phyloP scores from a whole-genome alignment of 768 basidiomycete species.

The Cytidiella melzeri region DNA sequence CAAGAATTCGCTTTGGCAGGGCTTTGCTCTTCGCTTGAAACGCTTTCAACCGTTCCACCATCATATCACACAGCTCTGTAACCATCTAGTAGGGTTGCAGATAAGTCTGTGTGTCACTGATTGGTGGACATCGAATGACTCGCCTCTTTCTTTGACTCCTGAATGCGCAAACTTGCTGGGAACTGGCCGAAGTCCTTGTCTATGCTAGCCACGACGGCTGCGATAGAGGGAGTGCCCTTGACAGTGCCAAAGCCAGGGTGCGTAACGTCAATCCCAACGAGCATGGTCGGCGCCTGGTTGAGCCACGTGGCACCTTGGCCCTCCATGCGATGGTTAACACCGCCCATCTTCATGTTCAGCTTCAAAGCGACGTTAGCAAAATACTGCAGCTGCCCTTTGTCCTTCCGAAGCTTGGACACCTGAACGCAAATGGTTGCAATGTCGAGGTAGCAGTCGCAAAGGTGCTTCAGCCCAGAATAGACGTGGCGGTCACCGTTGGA shows the following conservation, averaged over 20 bases:
- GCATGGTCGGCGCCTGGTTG: slow-evolving; percentile 37
- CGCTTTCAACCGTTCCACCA: slow-evolving; percentile 38
- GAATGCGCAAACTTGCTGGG: slow-evolving; percentile 44
- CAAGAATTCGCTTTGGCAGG: slow-evolving; percentile 41
- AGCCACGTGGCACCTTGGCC: slow-evolving; percentile 33
- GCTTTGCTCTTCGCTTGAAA: slow-evolving; percentile 30
- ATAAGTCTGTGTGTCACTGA: background rate
- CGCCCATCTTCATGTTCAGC: slow-evolving; percentile 51
- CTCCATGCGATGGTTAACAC: slow-evolving; percentile 44
- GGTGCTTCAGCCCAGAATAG: slow-evolving; percentile 47
- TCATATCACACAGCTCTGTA: slow-evolving; percentile 41
- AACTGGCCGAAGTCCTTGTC: slow-evolving; percentile 42
- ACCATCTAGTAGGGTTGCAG: slow-evolving; percentile 46
- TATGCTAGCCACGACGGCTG: slow-evolving; percentile 46
- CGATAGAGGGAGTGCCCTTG: slow-evolving; percentile 46
- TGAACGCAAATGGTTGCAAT: slow-evolving; percentile 70
- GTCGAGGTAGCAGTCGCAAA: slow-evolving; percentile 44
- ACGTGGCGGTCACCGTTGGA: slow-evolving; percentile 41
- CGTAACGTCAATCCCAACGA: slow-evolving; percentile 62
- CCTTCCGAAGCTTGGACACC: slow-evolving; percentile 61
- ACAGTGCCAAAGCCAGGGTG: slow-evolving; percentile 75
- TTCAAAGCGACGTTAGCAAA: slow-evolving; percentile 52
- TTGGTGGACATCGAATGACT: slow-evolving; percentile 6
- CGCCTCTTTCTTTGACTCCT: slow-evolving; percentile 68
- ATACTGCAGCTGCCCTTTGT: slow-evolving; percentile 48